Evolutionary conservation across 1,284 basidiomycete species (phyloP).

Genomic region (Farysia itapuensis): DNA sequence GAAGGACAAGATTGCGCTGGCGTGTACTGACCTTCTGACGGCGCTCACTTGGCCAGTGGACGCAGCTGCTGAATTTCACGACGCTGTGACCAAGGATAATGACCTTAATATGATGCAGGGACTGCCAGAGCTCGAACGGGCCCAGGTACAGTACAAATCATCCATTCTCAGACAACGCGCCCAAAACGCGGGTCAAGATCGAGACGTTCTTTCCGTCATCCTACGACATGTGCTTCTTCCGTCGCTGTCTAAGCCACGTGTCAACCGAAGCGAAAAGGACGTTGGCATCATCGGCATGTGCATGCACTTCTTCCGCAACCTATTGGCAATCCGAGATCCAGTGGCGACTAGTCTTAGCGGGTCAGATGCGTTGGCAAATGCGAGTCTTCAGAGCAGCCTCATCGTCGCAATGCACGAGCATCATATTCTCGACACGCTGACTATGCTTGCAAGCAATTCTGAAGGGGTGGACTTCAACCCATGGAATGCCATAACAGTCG

Average conservation of each 20-base stretch:
- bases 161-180: constrained; percentile 46
- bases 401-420: constrained; percentile 44
- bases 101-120: constrained; percentile 35
- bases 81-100: constrained; percentile 44
- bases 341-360: constrained; percentile 43
- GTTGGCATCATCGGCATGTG: constrained; percentile 54
- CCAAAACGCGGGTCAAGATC: constrained; percentile 17
- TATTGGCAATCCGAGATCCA: constrained; percentile 56
- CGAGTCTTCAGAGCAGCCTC: constrained; percentile 52
- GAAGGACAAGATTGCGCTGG: constrained; percentile 52
- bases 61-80: constrained; percentile 47
- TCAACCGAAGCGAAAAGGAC: constrained; percentile 47
- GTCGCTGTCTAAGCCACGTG: constrained; percentile 48
- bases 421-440: constrained; percentile 51
- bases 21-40: constrained; percentile 57
- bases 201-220: constrained; percentile 45
- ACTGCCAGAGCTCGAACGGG: constrained; percentile 39
- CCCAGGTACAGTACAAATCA: constrained; percentile 55
- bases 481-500: constrained; percentile 51
- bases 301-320: constrained; percentile 57
- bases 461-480: constrained; percentile 47
- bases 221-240: constrained; percentile 53
- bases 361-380: constrained; percentile 39
- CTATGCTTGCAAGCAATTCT: constrained; percentile 55
- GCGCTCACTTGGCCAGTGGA: constrained; percentile 59